These are phyloP conservation scores for Vicia villosa DNA, from an alignment of 306 rosid genomes.

Conservation along the genomic window DNA sequence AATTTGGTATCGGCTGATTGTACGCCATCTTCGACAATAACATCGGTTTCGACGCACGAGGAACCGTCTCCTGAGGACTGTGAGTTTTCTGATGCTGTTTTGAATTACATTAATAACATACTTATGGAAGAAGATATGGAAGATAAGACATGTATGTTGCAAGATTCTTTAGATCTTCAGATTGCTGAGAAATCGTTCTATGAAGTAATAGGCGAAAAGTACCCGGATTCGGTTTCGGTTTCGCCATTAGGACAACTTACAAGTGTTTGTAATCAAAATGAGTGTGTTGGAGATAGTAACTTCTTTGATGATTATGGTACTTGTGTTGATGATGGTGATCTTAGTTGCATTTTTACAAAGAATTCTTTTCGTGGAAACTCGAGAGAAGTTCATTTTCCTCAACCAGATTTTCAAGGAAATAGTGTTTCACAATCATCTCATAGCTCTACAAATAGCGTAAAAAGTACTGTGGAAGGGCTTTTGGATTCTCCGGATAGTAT, in stretches of 20 bases:
- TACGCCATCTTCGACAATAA: constrained; percentile 42
- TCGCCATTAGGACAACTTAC: constrained; percentile 46
- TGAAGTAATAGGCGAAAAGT: constrained; percentile 82
- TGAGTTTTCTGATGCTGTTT: constrained; percentile 85
- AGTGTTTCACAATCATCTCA: constrained; percentile 53
- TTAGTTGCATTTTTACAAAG: constrained; percentile 39
- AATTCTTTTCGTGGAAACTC: constrained; percentile 37
- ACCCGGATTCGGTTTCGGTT: constrained; percentile 78
- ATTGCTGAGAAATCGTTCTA: constrained; percentile 89
- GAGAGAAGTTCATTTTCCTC: constrained; percentile 45
- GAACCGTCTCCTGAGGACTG: constrained; percentile 82
- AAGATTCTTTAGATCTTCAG: constrained; percentile 92
- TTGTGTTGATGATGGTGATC: constrained; percentile 45
- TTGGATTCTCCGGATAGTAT: constrained; percentile 66
- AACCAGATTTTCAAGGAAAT: constrained; percentile 39
- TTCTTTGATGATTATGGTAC: constrained; percentile 37
- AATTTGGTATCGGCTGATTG: constrained; percentile 34
- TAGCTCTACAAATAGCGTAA: constrained; percentile 60
- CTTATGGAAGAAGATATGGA: constrained; percentile 98
- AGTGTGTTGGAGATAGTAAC: constrained; percentile 41
- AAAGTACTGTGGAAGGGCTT: constrained; percentile 57
- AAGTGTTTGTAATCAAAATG: constrained; percentile 37
- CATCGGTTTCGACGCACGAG: constrained; percentile 51
- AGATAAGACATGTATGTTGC: constrained; percentile 80
- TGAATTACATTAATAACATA: constrained; percentile 79